Conservation (phyloP, 768 basidiomycete species). For the Agaricus subrufescens region DNA sequence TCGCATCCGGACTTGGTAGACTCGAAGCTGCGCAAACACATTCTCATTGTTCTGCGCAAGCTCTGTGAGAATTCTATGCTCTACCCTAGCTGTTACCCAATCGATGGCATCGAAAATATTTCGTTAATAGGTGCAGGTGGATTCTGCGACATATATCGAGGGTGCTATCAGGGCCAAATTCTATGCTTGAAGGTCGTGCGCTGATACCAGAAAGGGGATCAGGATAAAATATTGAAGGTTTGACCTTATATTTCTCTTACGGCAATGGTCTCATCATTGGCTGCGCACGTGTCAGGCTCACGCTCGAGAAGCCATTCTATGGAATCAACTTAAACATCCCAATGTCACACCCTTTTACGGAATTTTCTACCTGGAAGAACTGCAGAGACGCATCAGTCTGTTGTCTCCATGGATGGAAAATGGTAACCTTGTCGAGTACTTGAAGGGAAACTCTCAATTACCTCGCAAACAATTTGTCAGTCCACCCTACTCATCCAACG, state of each 20-base stretch:
- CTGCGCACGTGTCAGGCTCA: neutral
- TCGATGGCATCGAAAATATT: constrained; percentile 12
- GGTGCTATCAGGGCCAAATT: constrained; percentile 10
- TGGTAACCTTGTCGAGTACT: constrained; percentile 7
- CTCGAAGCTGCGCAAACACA: neutral
- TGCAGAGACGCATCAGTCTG: neutral
- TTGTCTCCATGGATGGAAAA: constrained; percentile 14
- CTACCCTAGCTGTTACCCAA: constrained; percentile 22
- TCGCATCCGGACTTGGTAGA: neutral
- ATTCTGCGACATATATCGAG: constrained; percentile 26
- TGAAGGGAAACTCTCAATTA: neutral
- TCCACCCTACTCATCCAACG: neutral
- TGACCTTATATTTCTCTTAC: neutral
- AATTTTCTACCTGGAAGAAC: neutral
- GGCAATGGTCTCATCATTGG: constrained; percentile 12
- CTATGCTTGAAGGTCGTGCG: constrained; percentile 23
- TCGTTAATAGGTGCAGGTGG: constrained; percentile 15
- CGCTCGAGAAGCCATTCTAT: constrained; percentile 5
- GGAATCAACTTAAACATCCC: neutral
- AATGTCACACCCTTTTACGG: constrained; percentile 9
- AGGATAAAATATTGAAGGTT: constrained; percentile 18
- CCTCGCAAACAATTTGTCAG: neutral
- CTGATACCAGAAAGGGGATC: constrained; percentile 15
- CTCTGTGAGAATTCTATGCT: constrained; percentile 21
- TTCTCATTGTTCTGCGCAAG: neutral